Percentiles rank a stretch among this genome's conserved stretches.
Evolutionary conservation across 2,329 filamentous ascomycete genomes (phyloP).

Genomic region (Bipolaris oryzae): DNA sequence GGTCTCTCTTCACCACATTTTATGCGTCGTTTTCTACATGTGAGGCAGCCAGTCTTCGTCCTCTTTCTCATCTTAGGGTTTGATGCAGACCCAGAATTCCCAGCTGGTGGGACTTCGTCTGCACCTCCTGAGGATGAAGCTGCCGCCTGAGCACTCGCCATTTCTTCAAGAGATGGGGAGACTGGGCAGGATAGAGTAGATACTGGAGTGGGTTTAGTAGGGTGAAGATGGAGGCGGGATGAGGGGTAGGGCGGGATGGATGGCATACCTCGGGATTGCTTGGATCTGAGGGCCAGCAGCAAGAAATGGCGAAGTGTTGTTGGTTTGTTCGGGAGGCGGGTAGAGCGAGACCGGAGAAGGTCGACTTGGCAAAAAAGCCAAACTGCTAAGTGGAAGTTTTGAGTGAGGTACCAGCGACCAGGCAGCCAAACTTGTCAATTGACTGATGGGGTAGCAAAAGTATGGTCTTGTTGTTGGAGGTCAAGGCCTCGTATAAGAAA

Average conservation of each 20-base stretch:
- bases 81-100: constrained; percentile 21
- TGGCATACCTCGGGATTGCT: constrained; percentile 10
- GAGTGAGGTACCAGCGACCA: constrained; percentile 21
- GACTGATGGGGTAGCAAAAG: constrained; percentile 9
- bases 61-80: constrained; percentile 54
- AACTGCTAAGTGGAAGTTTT: constrained; percentile 30
- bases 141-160: constrained; percentile 31
- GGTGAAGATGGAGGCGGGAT: not conserved
- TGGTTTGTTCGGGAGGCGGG: constrained; percentile 26
- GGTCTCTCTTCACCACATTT: constrained; percentile 94
- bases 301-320: constrained; percentile 29
- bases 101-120: constrained; percentile 40
- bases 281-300: constrained; percentile 8
- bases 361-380: constrained; percentile 36
- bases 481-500: constrained; percentile 21
- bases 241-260: not conserved
- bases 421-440: constrained; percentile 10
- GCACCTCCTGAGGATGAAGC: constrained; percentile 27
- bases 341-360: constrained; percentile 35
- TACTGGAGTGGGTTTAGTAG: constrained; percentile 8
- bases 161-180: constrained; percentile 11
- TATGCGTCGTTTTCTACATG: constrained; percentile 91
- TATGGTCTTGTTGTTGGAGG: constrained; percentile 18
- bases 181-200: constrained; percentile 3
- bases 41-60: constrained; percentile 92